Conservation (phyloP, 768 basidiomycete species). For the Sarcodon sp. region DNA sequence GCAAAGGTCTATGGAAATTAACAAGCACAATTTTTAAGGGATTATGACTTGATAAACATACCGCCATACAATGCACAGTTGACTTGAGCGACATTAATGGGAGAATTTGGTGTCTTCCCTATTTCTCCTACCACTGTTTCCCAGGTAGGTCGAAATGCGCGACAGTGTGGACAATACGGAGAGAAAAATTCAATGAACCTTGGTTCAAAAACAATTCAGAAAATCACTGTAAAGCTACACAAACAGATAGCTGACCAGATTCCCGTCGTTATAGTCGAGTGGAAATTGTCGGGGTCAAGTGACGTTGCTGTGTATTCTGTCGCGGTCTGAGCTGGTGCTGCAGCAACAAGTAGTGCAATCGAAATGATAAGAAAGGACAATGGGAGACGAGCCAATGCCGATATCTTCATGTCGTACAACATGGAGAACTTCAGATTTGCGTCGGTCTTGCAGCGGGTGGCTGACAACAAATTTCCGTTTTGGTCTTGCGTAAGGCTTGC, state of each 20-base stretch:
- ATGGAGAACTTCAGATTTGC: too few species aligned
- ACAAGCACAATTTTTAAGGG: background rate
- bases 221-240: background rate
- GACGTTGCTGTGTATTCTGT: constrained; percentile 6
- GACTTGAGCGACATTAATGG: constrained; percentile 66
- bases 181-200: constrained; percentile 84
- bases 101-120: constrained; percentile 28
- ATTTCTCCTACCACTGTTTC: constrained; percentile 44
- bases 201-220: background rate
- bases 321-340: constrained; percentile 11
- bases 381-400: too few species aligned
- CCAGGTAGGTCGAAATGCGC: constrained; percentile 75
- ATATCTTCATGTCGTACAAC: too few species aligned
- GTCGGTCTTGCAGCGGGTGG: too few species aligned
- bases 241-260: constrained; percentile 32
- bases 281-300: constrained; percentile 52
- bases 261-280: constrained; percentile 36
- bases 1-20: constrained; percentile 57
- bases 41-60: constrained; percentile 19
- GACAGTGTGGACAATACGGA: constrained; percentile 77
- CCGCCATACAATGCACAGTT: constrained; percentile 73
- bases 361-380: constrained; percentile 4
- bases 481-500: too few species aligned
- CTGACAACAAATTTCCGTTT: too few species aligned
- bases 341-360: constrained; percentile 12